Evolutionary conservation across 306 rosid genomes (phyloP), one percentile per base, ranked within the genome.

Genomic region (Cicer arietinum): DNA sequence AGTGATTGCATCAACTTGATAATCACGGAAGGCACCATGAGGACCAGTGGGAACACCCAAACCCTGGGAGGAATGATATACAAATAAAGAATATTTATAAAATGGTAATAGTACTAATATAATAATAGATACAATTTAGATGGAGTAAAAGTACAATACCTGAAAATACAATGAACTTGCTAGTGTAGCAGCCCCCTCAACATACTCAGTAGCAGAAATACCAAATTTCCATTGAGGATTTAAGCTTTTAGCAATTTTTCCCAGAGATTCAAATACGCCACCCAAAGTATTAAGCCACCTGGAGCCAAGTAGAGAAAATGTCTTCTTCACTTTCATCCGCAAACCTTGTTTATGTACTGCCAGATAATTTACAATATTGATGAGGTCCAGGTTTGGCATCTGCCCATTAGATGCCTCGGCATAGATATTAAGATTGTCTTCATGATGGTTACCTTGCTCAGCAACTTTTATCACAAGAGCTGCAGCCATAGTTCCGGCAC

Each of bases 371-470:
- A 94, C 97, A 8, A 89, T 81, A 88, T 94, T 94, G 85, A 94
- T 86, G 70, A 94, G 96, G 82, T 94, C 98, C 20, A 94, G 96
- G 79, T 92, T 94, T 66, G 96, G 97, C 97, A 94, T 94, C 89
- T 92, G 95, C 39, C 98, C 97, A 4, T 94, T 94, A 45, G 98
- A 90, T 44, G 95, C 93, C 85, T 94, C 98, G 8, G 98, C 95
- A 82, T 87, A 89, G 69, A 92, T 80, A 81, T 83, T 80, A 22
- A 94, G 88, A 84, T 88, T 87, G 75, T 94, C 96, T 78, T 90
- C 96, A 61, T 78, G 82, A 60, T 58, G 85, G 84, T 85, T 79
- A 56, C 85, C 83, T 74, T 68, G 78, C 76, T 90, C 92, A 4
- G 81, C 74, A 71, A 92, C 96, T 84, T 94, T 91, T 73, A 94